These are phyloP conservation scores for Acanthamoeba castellanii DNA, from an alignment of 208 protist genomes.

Conservation along the genomic window DNA sequence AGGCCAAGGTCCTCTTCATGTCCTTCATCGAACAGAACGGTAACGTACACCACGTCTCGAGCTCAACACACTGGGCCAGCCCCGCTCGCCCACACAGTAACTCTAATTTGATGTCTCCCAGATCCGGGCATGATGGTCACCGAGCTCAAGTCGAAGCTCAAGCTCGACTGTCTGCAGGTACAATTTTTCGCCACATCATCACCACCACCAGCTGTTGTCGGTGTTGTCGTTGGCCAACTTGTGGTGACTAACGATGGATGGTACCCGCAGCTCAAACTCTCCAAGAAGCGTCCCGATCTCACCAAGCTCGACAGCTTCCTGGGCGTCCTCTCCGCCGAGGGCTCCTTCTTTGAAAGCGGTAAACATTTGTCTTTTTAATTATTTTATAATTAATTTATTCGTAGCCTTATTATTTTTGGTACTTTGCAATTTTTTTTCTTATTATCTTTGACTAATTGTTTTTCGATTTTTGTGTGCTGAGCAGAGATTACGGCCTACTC, in stretches of 20 bases:
- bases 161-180: constrained; percentile 64
- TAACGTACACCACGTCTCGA: neutral
- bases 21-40: constrained; percentile 67
- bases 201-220: neutral
- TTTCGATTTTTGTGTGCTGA: neutral
- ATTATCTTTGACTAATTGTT: neutral
- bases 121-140: constrained; percentile 48
- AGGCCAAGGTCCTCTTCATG: constrained; percentile 67
- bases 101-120: neutral
- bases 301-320: constrained; percentile 70
- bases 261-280: constrained; percentile 64
- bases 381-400: neutral
- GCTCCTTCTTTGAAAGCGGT: constrained; percentile 57
- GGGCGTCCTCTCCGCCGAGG: constrained; percentile 46
- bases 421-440: neutral
- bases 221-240: neutral
- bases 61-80: no score
- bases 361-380: neutral
- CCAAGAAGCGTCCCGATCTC: constrained; percentile 37
- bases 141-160: constrained; percentile 53
- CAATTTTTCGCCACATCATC: neutral
- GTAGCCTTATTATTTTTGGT: neutral
- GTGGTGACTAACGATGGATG: neutral
- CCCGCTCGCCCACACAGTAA: no score
- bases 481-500: constrained; percentile 41